Percentiles rank a stretch among this genome's conserved stretches.
Conservation (phyloP, 768 basidiomycete genomes). For the Dioszegia aurantiaca region DNA sequence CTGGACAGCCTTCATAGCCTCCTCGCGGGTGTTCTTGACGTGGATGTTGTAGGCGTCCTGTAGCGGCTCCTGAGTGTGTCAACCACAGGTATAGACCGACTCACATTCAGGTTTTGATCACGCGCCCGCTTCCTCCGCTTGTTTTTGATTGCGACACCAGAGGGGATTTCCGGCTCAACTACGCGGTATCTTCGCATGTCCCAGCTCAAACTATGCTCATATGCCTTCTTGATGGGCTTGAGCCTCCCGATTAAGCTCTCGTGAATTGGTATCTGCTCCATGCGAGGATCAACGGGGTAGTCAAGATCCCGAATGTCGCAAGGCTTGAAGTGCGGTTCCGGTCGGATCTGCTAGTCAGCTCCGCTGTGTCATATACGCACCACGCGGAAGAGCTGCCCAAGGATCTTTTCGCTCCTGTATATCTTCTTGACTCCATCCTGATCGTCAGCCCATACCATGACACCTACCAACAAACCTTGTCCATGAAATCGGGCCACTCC, state of each 20-base stretch:
- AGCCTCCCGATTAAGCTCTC: conserved; percentile 27
- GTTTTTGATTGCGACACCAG: conserved; percentile 47
- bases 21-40: conserved; percentile 26
- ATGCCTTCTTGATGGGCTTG: conserved; percentile 43
- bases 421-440: conserved; percentile 32
- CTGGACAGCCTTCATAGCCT: conserved; percentile 25
- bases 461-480: conserved; percentile 31
- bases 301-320: conserved; percentile 27
- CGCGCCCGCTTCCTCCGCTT: conserved; percentile 36
- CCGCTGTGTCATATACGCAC: conserved; percentile 17
- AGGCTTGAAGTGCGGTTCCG: conserved; percentile 44
- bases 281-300: conserved; percentile 35
- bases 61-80: conserved; percentile 42
- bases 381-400: conserved; percentile 43
- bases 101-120: conserved; percentile 50
- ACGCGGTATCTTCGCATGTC: conserved; percentile 49
- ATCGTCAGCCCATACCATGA: neutral
- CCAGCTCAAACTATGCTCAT: conserved; percentile 37
- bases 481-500: conserved; percentile 51
- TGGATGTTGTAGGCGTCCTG: conserved; percentile 39
- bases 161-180: conserved; percentile 46
- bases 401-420: conserved; percentile 41
- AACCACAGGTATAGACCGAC: conserved; percentile 2
- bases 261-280: conserved; percentile 27
- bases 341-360: conserved; percentile 35